Evolutionary conservation across 2,329 filamentous ascomycete genomes (phyloP), one percentile per base, ranked within the genome.

Genomic region (Volutella citrinella): DNA sequence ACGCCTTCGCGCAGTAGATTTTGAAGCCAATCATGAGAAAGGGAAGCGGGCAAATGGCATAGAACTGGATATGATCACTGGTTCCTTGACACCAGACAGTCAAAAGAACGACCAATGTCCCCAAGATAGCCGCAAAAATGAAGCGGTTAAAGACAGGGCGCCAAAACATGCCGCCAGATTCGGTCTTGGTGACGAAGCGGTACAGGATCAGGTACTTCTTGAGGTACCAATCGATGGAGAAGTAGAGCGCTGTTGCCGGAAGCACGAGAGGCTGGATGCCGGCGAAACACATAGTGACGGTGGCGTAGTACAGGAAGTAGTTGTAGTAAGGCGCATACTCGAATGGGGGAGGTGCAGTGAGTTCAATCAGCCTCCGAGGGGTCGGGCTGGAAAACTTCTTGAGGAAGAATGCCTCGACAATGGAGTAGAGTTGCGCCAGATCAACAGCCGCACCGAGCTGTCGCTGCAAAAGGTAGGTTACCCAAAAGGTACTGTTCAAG

Each of bases 271-370:
- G 93, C 61, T 97, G 93, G 32, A 97, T 72, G 3, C 82, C 80
- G 3, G 84, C 81, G 55, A 93, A 96, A 52, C 82, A 88, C 12
- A 98, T 70, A 0, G 88, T 84, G 19, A 97, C 86, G 0, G 91
- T 96, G 16, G 85, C 74, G 66, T 97, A 98, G 65, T 87, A 98
- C 19, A 97, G 71, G 63, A 96, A 96, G 61, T 95, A 97, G 62
- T 96, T 97, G 74, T 96, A 98, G 66, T 97, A 97, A 50, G 80
- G 88, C 38, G 93, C 88, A 55, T 96, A 97, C 49, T 97, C 90
- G 59, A 98, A 96, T 1, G 87, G 72, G 3, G 87, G 90, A 2
- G 93, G 93, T 5, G 93, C 93, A 1, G 90, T 95, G 55, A 93
- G 78, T 60, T 95, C 87, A 48, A 97, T 97, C 48, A 93, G 70